A percentile compares a stretch with the other conserved stretches of the same genome.
These are phyloP conservation scores for Aspergillus ustus DNA, from an alignment of 2,329 filamentous ascomycete genomes.

Conservation along the genomic window DNA sequence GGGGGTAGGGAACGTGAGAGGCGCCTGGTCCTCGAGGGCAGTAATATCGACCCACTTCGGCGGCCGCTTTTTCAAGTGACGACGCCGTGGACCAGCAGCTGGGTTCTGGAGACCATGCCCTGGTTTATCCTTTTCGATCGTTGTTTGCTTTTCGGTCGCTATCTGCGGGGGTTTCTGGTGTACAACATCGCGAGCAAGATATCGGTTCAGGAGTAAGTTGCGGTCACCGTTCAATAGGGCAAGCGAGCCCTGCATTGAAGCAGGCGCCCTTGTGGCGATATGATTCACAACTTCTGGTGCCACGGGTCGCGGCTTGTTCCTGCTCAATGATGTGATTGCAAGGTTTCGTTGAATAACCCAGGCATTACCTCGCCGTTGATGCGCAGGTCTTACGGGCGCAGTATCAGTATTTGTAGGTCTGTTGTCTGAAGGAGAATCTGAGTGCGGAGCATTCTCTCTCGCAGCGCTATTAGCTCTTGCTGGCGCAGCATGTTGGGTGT, in stretches of 20 bases:
- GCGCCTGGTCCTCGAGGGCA: conserved; percentile 51
- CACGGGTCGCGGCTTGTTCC: conserved; percentile 42
- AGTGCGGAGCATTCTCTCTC: conserved; percentile 10
- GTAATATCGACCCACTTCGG: conserved; percentile 54
- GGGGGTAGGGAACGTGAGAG: conserved; percentile 29
- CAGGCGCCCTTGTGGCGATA: conserved; percentile 22
- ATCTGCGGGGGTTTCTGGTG: neutral
- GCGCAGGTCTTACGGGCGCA: conserved; percentile 6
- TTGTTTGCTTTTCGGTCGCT: neutral
- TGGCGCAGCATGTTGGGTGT: neutral
- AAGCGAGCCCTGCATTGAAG: conserved; percentile 38
- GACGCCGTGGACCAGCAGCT: conserved; percentile 22
- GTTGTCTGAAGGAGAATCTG: conserved; percentile 2
- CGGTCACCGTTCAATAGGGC: conserved; percentile 38
- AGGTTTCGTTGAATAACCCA: conserved; percentile 42
- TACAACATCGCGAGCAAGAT: conserved; percentile 31
- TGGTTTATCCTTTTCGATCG: neutral
- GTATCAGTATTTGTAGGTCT: conserved; percentile 1
- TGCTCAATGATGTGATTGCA: conserved; percentile 42
- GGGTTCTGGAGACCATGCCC: conserved; percentile 18
- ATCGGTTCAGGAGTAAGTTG: conserved; percentile 42
- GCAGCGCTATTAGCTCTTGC: conserved; percentile 9
- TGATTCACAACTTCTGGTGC: conserved; percentile 34
- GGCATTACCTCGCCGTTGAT: conserved; percentile 32
- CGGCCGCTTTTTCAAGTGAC: conserved; percentile 40